Conservation (phyloP, 805 yeast genomes). For the Suhomyces vadensis region DNA sequence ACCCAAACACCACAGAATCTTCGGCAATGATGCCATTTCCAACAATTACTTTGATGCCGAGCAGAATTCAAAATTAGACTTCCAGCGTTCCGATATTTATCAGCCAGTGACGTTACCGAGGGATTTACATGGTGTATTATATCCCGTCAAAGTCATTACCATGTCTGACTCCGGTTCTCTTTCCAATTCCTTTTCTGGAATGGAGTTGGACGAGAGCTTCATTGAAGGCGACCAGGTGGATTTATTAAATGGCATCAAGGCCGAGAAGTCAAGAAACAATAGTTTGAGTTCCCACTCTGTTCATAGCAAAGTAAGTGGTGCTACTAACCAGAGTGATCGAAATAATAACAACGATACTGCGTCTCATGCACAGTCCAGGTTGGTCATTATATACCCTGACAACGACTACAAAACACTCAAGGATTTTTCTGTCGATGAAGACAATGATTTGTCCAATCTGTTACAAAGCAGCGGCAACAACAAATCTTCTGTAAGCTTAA, state of each 20-base stretch:
- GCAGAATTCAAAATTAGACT: slow-evolving; percentile 6
- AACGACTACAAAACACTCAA: slow-evolving; percentile 10
- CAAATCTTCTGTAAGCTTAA: neutral
- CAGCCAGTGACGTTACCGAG: slow-evolving; percentile 28
- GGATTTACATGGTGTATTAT: slow-evolving; percentile 28
- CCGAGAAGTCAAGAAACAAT: neutral
- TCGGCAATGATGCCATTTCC: slow-evolving; percentile 16
- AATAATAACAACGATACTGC: neutral
- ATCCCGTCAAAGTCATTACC: slow-evolving; percentile 25
- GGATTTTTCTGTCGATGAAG: neutral
- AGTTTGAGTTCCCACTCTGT: neutral
- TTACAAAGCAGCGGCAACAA: neutral
- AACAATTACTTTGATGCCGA: slow-evolving; percentile 14
- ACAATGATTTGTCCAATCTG: neutral
- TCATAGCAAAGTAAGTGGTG: neutral
- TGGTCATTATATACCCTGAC: slow-evolving; percentile 12
- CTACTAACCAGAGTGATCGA: neutral
- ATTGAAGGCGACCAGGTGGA: neutral
- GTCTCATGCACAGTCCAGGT: slow-evolving; percentile 4
- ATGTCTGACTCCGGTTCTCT: slow-evolving; percentile 4
- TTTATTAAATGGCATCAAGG: neutral
- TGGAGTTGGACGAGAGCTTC: neutral
- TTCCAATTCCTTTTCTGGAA: neutral
- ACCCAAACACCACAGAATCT: slow-evolving; percentile 17
- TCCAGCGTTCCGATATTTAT: neutral